These are phyloP conservation scores for Kodamaea fukazawae DNA, from an alignment of 805 yeast species.

Conservation along the genomic window DNA sequence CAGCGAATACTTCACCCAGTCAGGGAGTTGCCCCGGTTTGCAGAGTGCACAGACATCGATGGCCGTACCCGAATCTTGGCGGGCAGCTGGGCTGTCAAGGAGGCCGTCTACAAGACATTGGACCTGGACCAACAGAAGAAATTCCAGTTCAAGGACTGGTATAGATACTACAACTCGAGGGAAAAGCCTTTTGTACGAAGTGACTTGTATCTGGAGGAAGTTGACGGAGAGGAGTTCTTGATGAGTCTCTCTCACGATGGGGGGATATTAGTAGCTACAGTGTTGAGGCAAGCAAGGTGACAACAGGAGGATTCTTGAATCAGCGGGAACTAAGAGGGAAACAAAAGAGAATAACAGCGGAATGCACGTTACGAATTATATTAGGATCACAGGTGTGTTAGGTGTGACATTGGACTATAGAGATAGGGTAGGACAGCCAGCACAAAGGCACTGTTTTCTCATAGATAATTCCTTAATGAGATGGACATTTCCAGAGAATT, in stretches of 20 bases:
- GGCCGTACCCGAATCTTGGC: conserved; percentile 42
- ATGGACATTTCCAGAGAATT: no score
- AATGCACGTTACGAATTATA: no score
- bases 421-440: no score
- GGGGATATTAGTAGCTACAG: conserved; percentile 55
- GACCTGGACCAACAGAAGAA: conserved; percentile 45
- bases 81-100: conserved; percentile 70
- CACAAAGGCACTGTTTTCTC: no score
- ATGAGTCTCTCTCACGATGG: conserved; percentile 66
- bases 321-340: background rate
- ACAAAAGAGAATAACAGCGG: no score
- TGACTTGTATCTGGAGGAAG: conserved; percentile 21
- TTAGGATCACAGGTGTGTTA: no score
- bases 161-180: conserved; percentile 33
- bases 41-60: conserved; percentile 16
- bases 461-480: no score
- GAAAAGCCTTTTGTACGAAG: conserved; percentile 47
- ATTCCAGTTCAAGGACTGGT: conserved; percentile 63
- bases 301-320: background rate
- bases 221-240: conserved; percentile 45
- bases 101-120: conserved; percentile 66
- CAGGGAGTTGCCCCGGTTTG: conserved; percentile 38
- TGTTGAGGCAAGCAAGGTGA: conserved; percentile 38
- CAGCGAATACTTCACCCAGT: conserved; percentile 50
- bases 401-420: no score